A percentile compares a stretch with the other conserved stretches of the same genome.
phyloP scores from a whole-genome alignment of 768 basidiomycete genomes.

The Leccinum uliginosum region DNA sequence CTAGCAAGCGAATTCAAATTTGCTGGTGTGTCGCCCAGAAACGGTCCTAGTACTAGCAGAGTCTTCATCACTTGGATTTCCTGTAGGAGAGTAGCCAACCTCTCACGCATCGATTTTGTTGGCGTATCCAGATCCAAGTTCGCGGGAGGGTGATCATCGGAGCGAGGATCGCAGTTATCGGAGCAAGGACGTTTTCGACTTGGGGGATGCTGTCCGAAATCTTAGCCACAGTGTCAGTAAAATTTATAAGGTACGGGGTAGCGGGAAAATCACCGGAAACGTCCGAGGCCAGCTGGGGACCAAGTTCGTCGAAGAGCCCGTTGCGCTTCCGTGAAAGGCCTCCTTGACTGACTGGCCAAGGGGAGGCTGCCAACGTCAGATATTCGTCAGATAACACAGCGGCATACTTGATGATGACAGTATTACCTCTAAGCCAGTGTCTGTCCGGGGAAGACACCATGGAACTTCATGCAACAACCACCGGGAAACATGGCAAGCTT shows the following conservation, averaged over 20 bases:
- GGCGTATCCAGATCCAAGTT: background rate
- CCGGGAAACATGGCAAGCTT: too few species aligned
- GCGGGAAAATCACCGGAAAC: too few species aligned
- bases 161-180: background rate
- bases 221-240: background rate
- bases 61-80: background rate
- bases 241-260: too few species aligned
- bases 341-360: background rate
- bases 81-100: background rate
- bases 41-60: background rate
- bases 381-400: too few species aligned
- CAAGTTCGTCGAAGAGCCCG: too few species aligned
- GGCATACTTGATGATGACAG: background rate
- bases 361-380: background rate
- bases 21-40: background rate
- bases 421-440: background rate
- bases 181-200: too few species aligned
- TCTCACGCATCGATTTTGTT: background rate
- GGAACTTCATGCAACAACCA: background rate
- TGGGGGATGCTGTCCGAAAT: background rate
- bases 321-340: too few species aligned
- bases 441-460: background rate
- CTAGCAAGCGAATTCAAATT: background rate
- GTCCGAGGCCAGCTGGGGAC: too few species aligned
- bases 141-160: background rate